These are phyloP conservation scores for Pyrrhoderma lamaoense DNA, from an alignment of 1,284 basidiomycete genomes.

Conservation along the genomic window DNA sequence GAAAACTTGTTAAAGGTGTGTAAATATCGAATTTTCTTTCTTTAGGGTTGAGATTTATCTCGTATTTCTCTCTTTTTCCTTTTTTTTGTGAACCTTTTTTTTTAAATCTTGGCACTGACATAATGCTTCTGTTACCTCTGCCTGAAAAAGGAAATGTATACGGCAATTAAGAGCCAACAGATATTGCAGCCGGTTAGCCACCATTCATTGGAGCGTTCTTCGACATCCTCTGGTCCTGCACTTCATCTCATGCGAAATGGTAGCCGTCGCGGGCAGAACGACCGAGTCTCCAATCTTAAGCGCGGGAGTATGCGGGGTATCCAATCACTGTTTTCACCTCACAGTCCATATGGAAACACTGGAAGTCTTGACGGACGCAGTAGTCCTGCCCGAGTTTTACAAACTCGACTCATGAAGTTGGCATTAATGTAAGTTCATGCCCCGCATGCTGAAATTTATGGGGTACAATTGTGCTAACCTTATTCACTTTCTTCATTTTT, in stretches of 20 bases:
- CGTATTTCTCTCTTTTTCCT: too few species aligned
- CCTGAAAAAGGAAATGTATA: constrained; percentile 81
- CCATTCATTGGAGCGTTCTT: constrained; percentile 35
- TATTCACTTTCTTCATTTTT: too few species aligned
- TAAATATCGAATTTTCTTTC: too few species aligned
- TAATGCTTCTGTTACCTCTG: too few species aligned
- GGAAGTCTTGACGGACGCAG: constrained; percentile 77
- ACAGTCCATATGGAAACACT: constrained; percentile 73
- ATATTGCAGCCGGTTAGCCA: constrained; percentile 72
- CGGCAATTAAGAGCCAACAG: constrained; percentile 82
- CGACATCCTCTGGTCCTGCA: constrained; percentile 48
- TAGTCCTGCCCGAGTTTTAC: constrained; percentile 87
- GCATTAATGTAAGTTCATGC: constrained; percentile 23
- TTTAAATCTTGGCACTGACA: too few species aligned
- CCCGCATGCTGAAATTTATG: neutral
- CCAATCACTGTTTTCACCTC: constrained; percentile 65
- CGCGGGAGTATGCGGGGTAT: constrained; percentile 84
- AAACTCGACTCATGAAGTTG: constrained; percentile 78
- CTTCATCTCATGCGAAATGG: constrained; percentile 51
- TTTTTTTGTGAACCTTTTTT: too few species aligned
- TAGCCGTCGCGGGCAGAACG: constrained; percentile 58
- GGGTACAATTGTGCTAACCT: neutral
- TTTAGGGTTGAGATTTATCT: too few species aligned
- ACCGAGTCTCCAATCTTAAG: constrained; percentile 74
- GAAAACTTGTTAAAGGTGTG: constrained; percentile 77